Evolutionary conservation across 495 filamentous ascomycete species (phyloP).

Genomic region (Penicillium cinerascens): DNA sequence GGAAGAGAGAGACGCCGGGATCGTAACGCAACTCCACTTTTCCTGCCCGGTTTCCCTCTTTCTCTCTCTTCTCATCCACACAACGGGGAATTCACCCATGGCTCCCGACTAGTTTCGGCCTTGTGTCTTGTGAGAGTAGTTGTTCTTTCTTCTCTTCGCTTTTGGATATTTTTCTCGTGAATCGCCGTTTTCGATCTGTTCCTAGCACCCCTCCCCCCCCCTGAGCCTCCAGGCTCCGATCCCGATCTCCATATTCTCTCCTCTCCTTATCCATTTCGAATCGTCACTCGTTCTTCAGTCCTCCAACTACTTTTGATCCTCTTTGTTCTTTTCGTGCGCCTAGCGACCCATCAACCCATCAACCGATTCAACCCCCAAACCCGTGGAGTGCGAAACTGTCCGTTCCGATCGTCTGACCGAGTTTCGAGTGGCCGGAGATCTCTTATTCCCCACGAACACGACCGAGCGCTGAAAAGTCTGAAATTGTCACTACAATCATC

Average conservation of each 20-base stretch:
- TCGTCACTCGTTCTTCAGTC: slow-evolving; percentile 17
- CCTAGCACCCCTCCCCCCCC: no score
- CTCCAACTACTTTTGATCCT: neutral
- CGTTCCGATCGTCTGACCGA: neutral
- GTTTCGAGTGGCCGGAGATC: neutral
- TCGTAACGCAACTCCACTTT: neutral
- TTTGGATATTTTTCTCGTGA: slow-evolving; percentile 46
- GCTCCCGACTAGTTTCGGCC: slow-evolving; percentile 50
- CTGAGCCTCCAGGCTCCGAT: slow-evolving; percentile 14
- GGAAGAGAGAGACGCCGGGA: neutral
- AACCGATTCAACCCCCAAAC: neutral
- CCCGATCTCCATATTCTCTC: neutral
- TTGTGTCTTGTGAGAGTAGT: slow-evolving; percentile 2
- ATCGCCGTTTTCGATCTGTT: slow-evolving; percentile 36
- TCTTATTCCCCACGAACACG: neutral
- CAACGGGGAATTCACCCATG: slow-evolving; percentile 57
- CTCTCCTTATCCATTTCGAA: slow-evolving; percentile 9
- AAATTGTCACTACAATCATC: neutral
- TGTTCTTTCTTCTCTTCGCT: slow-evolving; percentile 6
- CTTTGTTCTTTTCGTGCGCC: neutral
- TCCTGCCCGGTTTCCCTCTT: neutral
- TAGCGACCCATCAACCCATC: neutral
- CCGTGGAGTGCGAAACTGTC: neutral
- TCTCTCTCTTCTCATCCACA: slow-evolving; percentile 40
- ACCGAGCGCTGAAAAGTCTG: neutral